These are phyloP conservation scores for Pulveroboletus sp. DNA, from an alignment of 768 basidiomycete genomes.

Conservation along the genomic window DNA sequence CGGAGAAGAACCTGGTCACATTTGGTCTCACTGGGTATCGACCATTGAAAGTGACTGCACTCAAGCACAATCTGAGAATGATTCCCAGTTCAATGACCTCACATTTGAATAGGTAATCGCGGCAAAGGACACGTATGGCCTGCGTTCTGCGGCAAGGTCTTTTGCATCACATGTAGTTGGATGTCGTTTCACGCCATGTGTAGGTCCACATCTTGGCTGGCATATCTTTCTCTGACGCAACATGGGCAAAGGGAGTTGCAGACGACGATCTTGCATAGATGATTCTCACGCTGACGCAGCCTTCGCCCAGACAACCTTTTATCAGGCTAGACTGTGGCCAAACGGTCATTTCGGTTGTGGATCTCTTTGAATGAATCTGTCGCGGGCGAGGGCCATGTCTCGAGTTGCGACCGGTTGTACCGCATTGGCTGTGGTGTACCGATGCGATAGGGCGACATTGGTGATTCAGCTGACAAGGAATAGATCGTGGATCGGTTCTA, in stretches of 20 bases:
- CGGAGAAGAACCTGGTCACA: constrained; percentile 32
- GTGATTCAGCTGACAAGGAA: too few relatives aligned
- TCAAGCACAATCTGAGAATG: constrained; percentile 26
- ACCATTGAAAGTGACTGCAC: constrained; percentile 37
- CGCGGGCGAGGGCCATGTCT: too few relatives aligned
- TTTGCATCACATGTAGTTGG: background rate
- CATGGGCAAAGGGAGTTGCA: constrained; percentile 22
- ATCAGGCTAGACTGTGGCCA: constrained; percentile 22
- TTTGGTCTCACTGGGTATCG: constrained; percentile 33
- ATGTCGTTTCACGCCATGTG: background rate
- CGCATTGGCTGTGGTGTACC: too few relatives aligned
- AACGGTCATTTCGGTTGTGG: constrained; percentile 35
- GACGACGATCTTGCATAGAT: constrained; percentile 35
- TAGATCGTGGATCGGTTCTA: too few relatives aligned
- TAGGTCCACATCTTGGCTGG: constrained; percentile 42
- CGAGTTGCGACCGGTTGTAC: too few relatives aligned
- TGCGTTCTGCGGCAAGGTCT: constrained; percentile 38
- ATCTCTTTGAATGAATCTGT: too few relatives aligned
- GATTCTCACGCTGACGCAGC: constrained; percentile 42
- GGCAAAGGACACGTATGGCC: constrained; percentile 47
- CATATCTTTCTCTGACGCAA: constrained; percentile 42
- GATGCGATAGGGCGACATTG: too few relatives aligned
- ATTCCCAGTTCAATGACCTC: constrained; percentile 33
- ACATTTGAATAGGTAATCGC: constrained; percentile 41
- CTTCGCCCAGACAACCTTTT: constrained; percentile 16